Conservation (phyloP, 805 yeast species). For the Ogataea glucozyma region DNA sequence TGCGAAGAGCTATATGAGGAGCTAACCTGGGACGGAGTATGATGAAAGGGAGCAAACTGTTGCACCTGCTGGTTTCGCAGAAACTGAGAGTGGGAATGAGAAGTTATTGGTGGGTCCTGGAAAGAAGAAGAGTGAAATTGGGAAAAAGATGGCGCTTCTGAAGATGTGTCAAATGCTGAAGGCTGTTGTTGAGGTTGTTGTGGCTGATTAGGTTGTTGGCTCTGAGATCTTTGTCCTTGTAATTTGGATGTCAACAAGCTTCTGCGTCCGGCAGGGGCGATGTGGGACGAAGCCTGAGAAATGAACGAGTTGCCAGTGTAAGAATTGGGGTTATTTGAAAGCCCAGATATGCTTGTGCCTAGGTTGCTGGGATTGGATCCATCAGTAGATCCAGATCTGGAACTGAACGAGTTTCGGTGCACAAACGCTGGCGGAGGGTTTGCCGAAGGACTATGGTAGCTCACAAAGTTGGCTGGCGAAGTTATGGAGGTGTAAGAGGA, state of each 20-base stretch:
- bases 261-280: conserved; percentile 32
- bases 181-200: conserved; percentile 11
- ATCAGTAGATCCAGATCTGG: conserved; percentile 31
- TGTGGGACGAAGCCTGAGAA: conserved; percentile 20
- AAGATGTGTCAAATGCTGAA: background rate
- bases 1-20: conserved; percentile 32
- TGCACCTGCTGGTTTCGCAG: conserved; percentile 21
- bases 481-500: conserved; percentile 31
- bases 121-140: conserved; percentile 12
- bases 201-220: conserved; percentile 17
- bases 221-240: conserved; percentile 24
- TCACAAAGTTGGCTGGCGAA: conserved; percentile 33
- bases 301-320: conserved; percentile 18
- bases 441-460: conserved; percentile 36
- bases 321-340: conserved; percentile 13
- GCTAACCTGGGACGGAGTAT: conserved; percentile 50
- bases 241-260: conserved; percentile 33
- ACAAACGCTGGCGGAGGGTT: conserved; percentile 31
- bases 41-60: conserved; percentile 41
- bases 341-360: conserved; percentile 13
- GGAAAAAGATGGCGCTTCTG: conserved; percentile 2
- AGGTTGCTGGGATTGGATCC: conserved; percentile 9
- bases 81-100: conserved; percentile 18
- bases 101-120: conserved; percentile 8
- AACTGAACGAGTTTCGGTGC: conserved; percentile 29